phyloP scores from a whole-genome alignment of 352 stramenopile genomes.

The Blastocystis hominis region DNA sequence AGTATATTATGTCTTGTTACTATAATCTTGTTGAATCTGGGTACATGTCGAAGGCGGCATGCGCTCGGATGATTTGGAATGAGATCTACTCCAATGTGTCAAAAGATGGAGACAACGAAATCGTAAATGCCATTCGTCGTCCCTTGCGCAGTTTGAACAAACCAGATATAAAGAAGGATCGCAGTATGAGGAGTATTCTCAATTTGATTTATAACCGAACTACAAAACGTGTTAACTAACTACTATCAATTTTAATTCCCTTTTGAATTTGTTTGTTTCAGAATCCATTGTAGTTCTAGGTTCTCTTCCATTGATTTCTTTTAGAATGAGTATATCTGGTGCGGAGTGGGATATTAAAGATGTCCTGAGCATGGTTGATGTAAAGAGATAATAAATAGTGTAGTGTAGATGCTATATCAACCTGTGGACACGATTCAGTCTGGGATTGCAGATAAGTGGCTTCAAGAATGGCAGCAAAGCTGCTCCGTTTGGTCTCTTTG shows the following conservation, averaged over 20 bases:
- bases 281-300: not conserved
- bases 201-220: not conserved
- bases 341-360: not conserved
- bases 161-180: not conserved
- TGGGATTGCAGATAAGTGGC: conserved; percentile 28
- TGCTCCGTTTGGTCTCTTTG: not conserved
- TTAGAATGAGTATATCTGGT: too few relatives aligned
- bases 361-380: conserved; percentile 16
- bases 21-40: not conserved
- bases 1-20: not conserved
- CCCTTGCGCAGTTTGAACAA: not conserved
- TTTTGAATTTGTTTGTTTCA: not conserved
- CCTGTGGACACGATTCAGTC: not conserved
- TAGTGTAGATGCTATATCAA: conserved; percentile 34
- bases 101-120: not conserved
- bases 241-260: not conserved
- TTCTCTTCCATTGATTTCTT: not conserved
- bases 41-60: not conserved
- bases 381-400: not conserved
- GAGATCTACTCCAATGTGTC: not conserved
- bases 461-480: conserved; percentile 23
- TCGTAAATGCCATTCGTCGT: not conserved
- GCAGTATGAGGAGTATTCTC: not conserved
- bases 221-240: not conserved
- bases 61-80: not conserved